A percentile compares a stretch with the other conserved stretches of the same genome.
Conservation (phyloP, 345 rosid genomes). For the Brassica cretica region DNA sequence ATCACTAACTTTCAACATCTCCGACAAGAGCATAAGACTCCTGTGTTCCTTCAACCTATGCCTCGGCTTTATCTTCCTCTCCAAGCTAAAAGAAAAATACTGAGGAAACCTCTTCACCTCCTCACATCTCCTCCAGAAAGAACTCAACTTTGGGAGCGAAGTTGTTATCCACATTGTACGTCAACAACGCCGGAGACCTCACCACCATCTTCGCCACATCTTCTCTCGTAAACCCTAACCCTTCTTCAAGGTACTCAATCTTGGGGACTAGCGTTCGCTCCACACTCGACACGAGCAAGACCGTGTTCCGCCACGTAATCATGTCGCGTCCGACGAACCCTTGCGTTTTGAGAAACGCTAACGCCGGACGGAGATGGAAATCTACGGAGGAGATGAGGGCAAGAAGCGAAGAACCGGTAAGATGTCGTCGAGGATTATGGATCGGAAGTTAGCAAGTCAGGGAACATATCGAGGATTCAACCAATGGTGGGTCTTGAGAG, state of each 20-base stretch:
- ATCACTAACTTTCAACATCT: constrained; percentile 71
- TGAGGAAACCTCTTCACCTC: constrained; percentile 78
- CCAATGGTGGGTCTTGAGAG: constrained; percentile 62
- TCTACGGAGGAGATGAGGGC: constrained; percentile 58
- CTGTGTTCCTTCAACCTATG: constrained; percentile 59
- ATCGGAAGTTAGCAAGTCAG: constrained; percentile 65
- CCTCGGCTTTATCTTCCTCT: constrained; percentile 79
- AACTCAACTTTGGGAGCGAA: constrained; percentile 44
- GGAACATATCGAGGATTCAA: constrained; percentile 81
- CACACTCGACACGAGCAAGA: constrained; percentile 65
- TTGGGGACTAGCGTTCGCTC: constrained; percentile 61
- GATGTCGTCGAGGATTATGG: constrained; percentile 43
- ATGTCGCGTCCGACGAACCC: constrained; percentile 55
- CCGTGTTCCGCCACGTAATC: constrained; percentile 53
- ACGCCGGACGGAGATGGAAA: constrained; percentile 61
- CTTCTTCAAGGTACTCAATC: constrained; percentile 49
- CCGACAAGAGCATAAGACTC: constrained; percentile 53
- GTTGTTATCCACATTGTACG: constrained; percentile 68
- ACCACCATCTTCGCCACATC: constrained; percentile 70
- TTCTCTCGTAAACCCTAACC: constrained; percentile 52
- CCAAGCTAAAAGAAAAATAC: constrained; percentile 86
- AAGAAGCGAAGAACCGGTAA: constrained; percentile 67
- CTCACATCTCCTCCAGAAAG: constrained; percentile 59
- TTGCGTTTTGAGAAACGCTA: constrained; percentile 48
- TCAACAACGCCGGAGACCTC: constrained; percentile 73